Percentiles rank a stretch among this genome's conserved stretches.
phyloP scores from a whole-genome alignment of 73 alveolate species.

The Breviolum minutum region DNA sequence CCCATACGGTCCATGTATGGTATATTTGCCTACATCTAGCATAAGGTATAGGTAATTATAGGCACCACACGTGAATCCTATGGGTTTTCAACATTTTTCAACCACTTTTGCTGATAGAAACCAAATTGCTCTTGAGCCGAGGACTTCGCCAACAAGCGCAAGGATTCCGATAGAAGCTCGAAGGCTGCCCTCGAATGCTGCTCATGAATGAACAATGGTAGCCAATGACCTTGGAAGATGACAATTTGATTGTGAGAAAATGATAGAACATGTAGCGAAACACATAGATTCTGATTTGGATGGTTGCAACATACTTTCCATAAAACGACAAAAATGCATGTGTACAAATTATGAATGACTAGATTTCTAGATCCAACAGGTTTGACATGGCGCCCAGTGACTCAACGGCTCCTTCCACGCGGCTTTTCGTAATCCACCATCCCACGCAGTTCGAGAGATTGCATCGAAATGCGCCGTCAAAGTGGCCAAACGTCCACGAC shows the following conservation, averaged over 20 bases:
- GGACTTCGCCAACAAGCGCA: constrained; percentile 13
- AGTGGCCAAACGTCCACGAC: constrained; percentile 57
- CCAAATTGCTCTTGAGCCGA: constrained; percentile 3
- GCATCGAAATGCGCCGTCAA: constrained; percentile 52
- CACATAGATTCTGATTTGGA: not conserved
- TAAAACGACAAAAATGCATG: too few relatives aligned
- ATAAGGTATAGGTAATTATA: too few relatives aligned
- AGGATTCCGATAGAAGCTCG: not conserved
- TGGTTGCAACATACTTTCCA: too few relatives aligned
- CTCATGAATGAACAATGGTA: constrained; percentile 30
- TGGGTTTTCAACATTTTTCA: too few relatives aligned
- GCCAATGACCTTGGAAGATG: constrained; percentile 14
- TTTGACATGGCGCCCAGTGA: not conserved
- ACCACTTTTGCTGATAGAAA: too few relatives aligned
- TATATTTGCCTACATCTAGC: too few relatives aligned
- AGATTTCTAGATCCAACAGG: too few relatives aligned
- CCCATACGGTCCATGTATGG: too few relatives aligned
- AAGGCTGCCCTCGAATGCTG: constrained; percentile 10
- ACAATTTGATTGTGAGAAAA: not conserved
- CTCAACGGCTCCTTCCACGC: constrained; percentile 81
- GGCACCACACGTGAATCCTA: too few relatives aligned
- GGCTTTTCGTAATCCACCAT: constrained; percentile 14
- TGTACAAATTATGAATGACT: too few relatives aligned
- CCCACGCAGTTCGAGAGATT: constrained; percentile 13
- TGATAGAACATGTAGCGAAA: not conserved